Evolutionary conservation across 2,329 filamentous ascomycete genomes (phyloP), one percentile per base, ranked within the genome.

Genomic region (Ceratocystis variospora): DNA sequence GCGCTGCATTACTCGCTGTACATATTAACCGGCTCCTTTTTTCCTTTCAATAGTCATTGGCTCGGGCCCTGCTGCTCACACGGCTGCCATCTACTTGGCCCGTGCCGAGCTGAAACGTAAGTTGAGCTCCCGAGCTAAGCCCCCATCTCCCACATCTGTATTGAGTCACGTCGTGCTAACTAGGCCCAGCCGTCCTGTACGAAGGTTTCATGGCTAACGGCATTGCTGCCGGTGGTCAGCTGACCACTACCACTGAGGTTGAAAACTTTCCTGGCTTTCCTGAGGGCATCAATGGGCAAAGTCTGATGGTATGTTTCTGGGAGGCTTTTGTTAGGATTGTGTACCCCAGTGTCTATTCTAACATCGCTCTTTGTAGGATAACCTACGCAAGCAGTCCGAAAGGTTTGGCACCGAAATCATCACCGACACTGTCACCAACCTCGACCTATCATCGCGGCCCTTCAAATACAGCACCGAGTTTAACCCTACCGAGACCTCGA

Each of bases 231-330:
- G 94, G 94, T 71, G 94, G 94, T 67, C 94, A 99, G 81, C 83
- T 99, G 71, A 99, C 95, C 66, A 99, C 95, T 31, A 99, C 94
- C 66, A 97, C 96, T 73, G 95, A 99, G 71, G 86, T 99, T 68
- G 94, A 99, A 81, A 99, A 99, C 83, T 99, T 88, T 78, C 94
- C 94, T 31, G 94, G 94, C 61, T 99, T 97, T 79, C 88, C 89
- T 73, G 84, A 89, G 72, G 89, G 87, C 70, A 91, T 99, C 75
- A 88, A 90, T 77, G 94, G 94, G 71, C 78, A 83, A 66, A 87
- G 90, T 73, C 80, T 99, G 71, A 99, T 99, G 94, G 83, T 85
- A 70, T 66, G 80, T 72, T 12, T 12, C 8, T 19, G 57, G 44
- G 10, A 17, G 50, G 2, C 22, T 25, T 25, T 17, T 41, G 7